Percentiles rank a stretch among this genome's conserved stretches.
phyloP scores from a whole-genome alignment of 768 basidiomycete genomes.

The Lactarius trivialis region DNA sequence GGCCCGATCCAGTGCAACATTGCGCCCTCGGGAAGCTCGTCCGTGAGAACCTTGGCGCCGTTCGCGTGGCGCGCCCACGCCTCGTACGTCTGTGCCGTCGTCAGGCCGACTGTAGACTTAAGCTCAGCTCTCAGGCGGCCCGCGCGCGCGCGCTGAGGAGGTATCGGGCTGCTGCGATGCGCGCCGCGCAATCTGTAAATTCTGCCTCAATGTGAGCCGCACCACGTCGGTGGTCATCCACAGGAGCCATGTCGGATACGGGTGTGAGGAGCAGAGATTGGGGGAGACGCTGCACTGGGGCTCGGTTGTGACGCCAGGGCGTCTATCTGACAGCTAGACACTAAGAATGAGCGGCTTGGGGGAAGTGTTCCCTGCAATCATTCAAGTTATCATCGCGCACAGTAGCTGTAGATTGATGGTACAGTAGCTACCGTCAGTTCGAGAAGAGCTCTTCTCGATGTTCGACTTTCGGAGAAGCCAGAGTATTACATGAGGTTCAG shows the following conservation, averaged over 20 bases:
- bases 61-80: background rate
- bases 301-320: background rate
- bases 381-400: no score
- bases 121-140: background rate
- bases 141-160: background rate
- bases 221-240: background rate
- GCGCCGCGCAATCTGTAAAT: background rate
- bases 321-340: background rate
- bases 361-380: background rate
- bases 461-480: no score
- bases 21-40: slow-evolving; percentile 4
- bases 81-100: background rate
- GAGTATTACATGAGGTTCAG: background rate
- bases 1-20: slow-evolving; percentile 14
- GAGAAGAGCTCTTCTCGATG: no score
- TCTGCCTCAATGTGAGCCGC: background rate
- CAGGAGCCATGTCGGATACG: background rate
- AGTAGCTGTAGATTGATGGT: no score
- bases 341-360: no score
- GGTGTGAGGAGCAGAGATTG: background rate
- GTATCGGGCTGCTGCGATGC: background rate
- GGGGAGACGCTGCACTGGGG: no score
- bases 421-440: no score
- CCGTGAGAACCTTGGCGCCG: background rate
- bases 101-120: background rate